Conservation (phyloP, 2,329 filamentous ascomycete species). For the Colletotrichum limetticola region DNA sequence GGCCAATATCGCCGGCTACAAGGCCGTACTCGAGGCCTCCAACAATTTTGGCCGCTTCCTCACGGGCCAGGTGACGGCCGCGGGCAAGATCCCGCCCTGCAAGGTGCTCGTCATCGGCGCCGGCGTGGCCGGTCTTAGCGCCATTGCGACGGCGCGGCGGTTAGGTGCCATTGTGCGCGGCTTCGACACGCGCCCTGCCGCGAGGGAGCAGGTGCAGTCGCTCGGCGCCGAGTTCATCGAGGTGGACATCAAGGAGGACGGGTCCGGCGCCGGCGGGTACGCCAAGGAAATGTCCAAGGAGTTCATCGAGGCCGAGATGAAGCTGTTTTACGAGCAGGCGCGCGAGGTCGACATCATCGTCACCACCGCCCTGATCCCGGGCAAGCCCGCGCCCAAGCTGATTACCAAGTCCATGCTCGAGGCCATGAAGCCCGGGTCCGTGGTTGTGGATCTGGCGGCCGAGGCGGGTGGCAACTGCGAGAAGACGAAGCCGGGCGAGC, state of each 20-base stretch:
- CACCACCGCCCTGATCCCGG: constrained; percentile 91
- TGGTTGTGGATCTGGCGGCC: constrained; percentile 88
- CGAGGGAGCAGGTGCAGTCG: constrained; percentile 89
- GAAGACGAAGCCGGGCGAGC: constrained; percentile 78
- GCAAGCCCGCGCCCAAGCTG: constrained; percentile 82
- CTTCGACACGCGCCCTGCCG: constrained; percentile 91
- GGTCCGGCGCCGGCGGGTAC: constrained; percentile 85
- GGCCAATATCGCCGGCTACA: constrained; percentile 95
- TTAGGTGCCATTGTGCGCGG: constrained; percentile 91
- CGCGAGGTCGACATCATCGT: constrained; percentile 92
- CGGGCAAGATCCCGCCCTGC: constrained; percentile 88
- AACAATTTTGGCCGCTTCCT: constrained; percentile 90
- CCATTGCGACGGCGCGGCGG: constrained; percentile 85
- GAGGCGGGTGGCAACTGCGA: constrained; percentile 92
- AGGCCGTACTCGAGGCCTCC: constrained; percentile 88
- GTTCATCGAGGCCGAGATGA: constrained; percentile 94
- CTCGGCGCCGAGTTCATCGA: constrained; percentile 91
- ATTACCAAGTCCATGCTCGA: constrained; percentile 84
- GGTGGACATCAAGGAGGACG: constrained; percentile 86
- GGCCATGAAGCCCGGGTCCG: constrained; percentile 90
- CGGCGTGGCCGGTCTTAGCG: constrained; percentile 87
- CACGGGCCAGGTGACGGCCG: constrained; percentile 90
- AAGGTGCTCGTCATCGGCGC: constrained; percentile 93
- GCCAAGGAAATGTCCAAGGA: constrained; percentile 95
- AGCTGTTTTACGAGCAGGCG: constrained; percentile 87